Conservation (phyloP, 2,329 filamentous ascomycete genomes). For the Aspergillus unguis region DNA sequence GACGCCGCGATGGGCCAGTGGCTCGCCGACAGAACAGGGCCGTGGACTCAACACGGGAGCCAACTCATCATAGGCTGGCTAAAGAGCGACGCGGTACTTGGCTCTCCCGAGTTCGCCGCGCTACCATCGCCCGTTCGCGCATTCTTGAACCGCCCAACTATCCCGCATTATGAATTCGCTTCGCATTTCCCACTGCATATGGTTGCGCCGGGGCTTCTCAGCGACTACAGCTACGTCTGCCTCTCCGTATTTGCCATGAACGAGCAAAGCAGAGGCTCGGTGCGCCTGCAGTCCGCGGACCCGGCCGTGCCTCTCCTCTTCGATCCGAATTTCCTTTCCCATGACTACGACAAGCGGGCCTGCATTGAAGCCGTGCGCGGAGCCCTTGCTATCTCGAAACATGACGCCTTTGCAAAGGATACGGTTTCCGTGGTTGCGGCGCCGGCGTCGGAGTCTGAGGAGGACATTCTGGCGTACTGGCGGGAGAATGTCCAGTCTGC, state of each 20-base stretch:
- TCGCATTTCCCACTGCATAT: conserved; percentile 47
- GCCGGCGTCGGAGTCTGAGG: conserved; percentile 50
- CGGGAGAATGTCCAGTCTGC: conserved; percentile 42
- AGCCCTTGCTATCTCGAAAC: conserved; percentile 41
- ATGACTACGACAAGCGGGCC: conserved; percentile 54
- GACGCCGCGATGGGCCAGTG: conserved; percentile 50
- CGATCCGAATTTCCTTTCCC: conserved; percentile 52
- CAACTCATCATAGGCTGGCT: conserved; percentile 37
- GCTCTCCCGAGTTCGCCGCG: conserved; percentile 49
- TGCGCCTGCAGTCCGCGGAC: conserved; percentile 53
- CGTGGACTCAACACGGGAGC: conserved; percentile 41
- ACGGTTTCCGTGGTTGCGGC: conserved; percentile 41
- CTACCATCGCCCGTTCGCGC: conserved; percentile 46
- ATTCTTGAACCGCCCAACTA: conserved; percentile 48
- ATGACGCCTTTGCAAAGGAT: conserved; percentile 46
- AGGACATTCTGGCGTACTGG: conserved; percentile 52
- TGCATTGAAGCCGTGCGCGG: conserved; percentile 51
- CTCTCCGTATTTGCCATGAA: conserved; percentile 53
- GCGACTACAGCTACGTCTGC: conserved; percentile 43
- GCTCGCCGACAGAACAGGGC: conserved; percentile 41
- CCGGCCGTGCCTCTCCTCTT: conserved; percentile 51
- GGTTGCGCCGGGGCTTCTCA: conserved; percentile 37
- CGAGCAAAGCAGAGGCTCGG: conserved; percentile 51
- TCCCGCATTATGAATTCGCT: conserved; percentile 58
- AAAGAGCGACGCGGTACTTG: conserved; percentile 41